Evolutionary conservation across 192 early-diverging fungal genomes (phyloP), one percentile per base, ranked within the genome.

Genomic region (Powellomyces hirtus): DNA sequence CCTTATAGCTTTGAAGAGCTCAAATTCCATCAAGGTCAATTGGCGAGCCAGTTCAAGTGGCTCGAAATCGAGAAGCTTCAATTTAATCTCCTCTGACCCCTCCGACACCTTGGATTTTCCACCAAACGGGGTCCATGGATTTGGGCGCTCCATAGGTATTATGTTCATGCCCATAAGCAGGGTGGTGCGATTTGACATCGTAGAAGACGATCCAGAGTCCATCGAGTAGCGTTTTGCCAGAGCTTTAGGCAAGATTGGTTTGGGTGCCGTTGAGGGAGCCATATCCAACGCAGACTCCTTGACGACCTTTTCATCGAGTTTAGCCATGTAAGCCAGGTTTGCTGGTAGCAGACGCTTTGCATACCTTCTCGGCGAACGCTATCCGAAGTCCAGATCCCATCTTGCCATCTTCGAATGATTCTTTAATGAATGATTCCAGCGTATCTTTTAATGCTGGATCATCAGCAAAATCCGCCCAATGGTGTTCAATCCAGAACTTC

Each of bases 21-120:
- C 80, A 33, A 77, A 77, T 60, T 85, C 85, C 14, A 87, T 77
- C 35, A 83, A 36, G 18, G 85, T 87, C 38, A 87, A 45, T 59
- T 87, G 85, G 34, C 83, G 33, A 10, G 85, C 85, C 11, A 85
- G 18, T 57, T 87, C 85, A 20, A 87, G 38, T 1, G 83, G 81
- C 36, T 86, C 83, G 7, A 83, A 49, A 45, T 87, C 85, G 11
- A 67, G 16, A 27, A 87, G 60, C 55, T 74, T 80, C 13, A 79
- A 36, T 34, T 70, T 75, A 42, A 70, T 35, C n/a, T 73, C 72
- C 30, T 65, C 61, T 3, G 53, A 56, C 6, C 44, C 49, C 30
- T 63, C 70, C 38, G 30, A 5, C 38, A 56, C 4, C 40, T 59
- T 44, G 7, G 38, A 14, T n/a, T 66, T 59, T 22, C 40, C 63